These are phyloP conservation scores for Didymella segeticola DNA, from an alignment of 2,329 filamentous ascomycete species.

Conservation along the genomic window DNA sequence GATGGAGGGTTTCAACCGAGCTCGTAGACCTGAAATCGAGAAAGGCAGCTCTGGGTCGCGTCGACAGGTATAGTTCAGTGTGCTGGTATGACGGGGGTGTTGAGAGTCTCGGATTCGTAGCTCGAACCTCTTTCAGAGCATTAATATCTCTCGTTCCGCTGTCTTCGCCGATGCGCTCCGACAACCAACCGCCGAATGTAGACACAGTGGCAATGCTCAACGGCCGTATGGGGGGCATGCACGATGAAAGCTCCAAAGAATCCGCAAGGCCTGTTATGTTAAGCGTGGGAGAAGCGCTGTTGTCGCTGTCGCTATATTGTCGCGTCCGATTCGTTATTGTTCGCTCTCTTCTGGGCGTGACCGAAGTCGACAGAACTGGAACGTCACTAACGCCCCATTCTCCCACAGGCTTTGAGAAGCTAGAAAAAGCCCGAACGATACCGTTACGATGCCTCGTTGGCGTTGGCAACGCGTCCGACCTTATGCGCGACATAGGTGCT, in stretches of 20 bases:
- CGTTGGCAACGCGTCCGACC: neutral
- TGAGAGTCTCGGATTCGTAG: too few relatives aligned
- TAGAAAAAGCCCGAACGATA: neutral
- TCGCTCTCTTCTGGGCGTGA: neutral
- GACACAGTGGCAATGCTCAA: neutral
- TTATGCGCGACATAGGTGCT: neutral
- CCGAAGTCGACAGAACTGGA: neutral
- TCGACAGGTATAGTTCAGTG: neutral
- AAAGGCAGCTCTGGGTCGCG: neutral
- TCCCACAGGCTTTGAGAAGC: neutral
- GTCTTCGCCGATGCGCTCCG: neutral
- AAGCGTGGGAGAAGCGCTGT: neutral
- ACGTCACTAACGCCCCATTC: constrained; percentile 1
- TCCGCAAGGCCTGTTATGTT: neutral
- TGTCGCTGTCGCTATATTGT: neutral
- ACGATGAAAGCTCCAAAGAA: neutral
- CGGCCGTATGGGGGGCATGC: neutral
- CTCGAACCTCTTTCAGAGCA: neutral
- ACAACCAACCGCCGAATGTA: neutral
- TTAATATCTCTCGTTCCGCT: neutral
- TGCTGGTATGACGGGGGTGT: neutral
- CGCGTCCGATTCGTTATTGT: neutral
- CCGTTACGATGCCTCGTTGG: neutral
- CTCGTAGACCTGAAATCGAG: neutral
- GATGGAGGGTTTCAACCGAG: neutral